A percentile compares a stretch with the other conserved stretches of the same genome.
Evolutionary conservation across 768 basidiomycete genomes (phyloP).

Genomic region (Suillus plorans): DNA sequence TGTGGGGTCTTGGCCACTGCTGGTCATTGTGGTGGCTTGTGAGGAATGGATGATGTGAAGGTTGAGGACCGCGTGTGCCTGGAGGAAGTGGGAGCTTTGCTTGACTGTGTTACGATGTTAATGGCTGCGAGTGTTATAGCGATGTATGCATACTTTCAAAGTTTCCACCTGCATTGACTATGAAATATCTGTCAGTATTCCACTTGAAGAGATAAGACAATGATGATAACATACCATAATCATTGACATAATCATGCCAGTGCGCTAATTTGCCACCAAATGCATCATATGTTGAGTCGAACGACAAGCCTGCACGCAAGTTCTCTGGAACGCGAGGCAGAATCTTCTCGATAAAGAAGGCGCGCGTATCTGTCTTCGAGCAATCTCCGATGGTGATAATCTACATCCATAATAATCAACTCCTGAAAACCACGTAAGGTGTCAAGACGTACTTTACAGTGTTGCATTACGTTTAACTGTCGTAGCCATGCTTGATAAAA

Average conservation of each 20-base stretch:
- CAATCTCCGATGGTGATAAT: constrained; percentile 82
- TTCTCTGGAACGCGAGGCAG: constrained; percentile 70
- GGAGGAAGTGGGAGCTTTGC: constrained; percentile 80
- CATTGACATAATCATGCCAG: constrained; percentile 77
- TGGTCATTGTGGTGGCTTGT: constrained; percentile 37
- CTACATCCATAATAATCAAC: constrained; percentile 28
- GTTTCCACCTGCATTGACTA: constrained; percentile 75
- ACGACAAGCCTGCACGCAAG: constrained; percentile 53
- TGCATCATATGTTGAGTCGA: constrained; percentile 72
- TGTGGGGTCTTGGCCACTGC: constrained; percentile 30
- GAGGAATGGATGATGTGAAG: constrained; percentile 86
- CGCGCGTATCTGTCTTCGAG: constrained; percentile 65
- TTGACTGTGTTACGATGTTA: constrained; percentile 47
- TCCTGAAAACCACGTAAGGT: background rate
- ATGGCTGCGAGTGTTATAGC: constrained; percentile 6
- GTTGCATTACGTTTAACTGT: constrained; percentile 77
- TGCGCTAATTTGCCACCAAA: constrained; percentile 86
- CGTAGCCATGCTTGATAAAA: constrained; percentile 85
- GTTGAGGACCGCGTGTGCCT: constrained; percentile 81
- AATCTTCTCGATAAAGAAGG: constrained; percentile 64
- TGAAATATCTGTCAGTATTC: constrained; percentile 9
- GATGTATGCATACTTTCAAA: constrained; percentile 54
- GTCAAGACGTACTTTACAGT: constrained; percentile 60
- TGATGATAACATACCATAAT: constrained; percentile 49
- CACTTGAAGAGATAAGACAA: constrained; percentile 6